Conservation (phyloP, 345 rosid species). For the Arabis alpina region DNA sequence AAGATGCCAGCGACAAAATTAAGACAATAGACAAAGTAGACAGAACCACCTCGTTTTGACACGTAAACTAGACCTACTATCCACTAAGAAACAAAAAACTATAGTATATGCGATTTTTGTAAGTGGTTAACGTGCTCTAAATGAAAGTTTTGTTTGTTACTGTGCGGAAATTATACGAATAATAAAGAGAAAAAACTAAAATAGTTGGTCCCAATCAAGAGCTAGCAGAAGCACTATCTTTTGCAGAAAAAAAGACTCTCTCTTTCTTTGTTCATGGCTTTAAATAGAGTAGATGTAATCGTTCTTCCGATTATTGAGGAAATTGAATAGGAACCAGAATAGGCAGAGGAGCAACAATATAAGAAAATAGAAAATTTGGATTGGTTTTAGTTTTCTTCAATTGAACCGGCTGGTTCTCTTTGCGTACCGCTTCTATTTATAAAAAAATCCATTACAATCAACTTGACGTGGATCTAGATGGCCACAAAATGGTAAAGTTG, state of each 20-base stretch:
- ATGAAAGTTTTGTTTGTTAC: neutral
- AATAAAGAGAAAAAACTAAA: neutral
- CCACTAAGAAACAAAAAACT: constrained; percentile 16
- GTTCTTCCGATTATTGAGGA: constrained; percentile 12
- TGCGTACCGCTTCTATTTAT: neutral
- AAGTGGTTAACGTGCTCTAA: neutral
- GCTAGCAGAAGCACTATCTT: neutral
- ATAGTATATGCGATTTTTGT: constrained; percentile 17
- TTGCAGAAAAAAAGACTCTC: neutral
- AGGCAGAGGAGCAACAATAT: neutral
- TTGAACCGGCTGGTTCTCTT: constrained; percentile 21
- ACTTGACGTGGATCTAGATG: constrained; percentile 3
- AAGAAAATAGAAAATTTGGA: neutral
- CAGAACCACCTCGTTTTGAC: constrained; percentile 13
- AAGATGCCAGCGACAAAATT: neutral
- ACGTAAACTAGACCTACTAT: constrained; percentile 16
- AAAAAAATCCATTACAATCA: neutral
- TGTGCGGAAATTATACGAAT: neutral
- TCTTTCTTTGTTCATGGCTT: neutral
- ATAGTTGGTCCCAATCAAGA: neutral
- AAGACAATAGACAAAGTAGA: neutral
- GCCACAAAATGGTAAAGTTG: neutral
- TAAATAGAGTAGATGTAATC: neutral
- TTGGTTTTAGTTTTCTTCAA: constrained; percentile 2
- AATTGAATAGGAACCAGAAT: neutral